Evolutionary conservation across 75 land plant species (phyloP), one percentile per base, ranked within the genome.

Genomic region (Pinus albicaulis): DNA sequence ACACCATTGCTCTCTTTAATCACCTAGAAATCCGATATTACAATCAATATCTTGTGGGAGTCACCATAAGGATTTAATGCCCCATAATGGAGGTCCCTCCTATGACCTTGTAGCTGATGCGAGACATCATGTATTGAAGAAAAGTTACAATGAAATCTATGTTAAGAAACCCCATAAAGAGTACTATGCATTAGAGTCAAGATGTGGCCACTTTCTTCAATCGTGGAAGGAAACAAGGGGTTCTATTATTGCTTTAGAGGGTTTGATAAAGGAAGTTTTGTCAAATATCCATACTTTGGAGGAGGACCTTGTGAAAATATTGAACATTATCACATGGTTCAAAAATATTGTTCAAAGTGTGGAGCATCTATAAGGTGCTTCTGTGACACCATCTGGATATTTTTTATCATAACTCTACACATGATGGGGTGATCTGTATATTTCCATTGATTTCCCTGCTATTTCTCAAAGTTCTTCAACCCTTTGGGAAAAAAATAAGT

Each of bases 311-410:
- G 14, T 34, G 0, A 74, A 48, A 62, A 70, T 86, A 55, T 14
- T 58, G 6, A 79, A 78, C 15, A 62, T 75, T 6, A 83, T 86
- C 59, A 23, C 63, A 14, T 62, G 76, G 10, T 44, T 86, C 26
- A 68, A 25, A 58, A 25, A 26, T 56, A 24, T 79, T 25, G 52
- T 86, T 57, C 52, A 55, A 74, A 57, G 71, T 58, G 38, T 80
- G 24, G 70, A 76, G 57, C 79, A 38, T 56, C 57, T 80, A 61
- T 69, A 76, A 85, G 86, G 89, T 87, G 77, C 15, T 10, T n/a
- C n/a, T n/a, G n/a, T 95, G n/a, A 79, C 81, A 74, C 92, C 98
- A 59, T 95, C 92, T 89, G 98, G 98, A 74, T 95, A 95, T 8
- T 95, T 92, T 86, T 86, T 81, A 22, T 95, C 98, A 34, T 76